These are phyloP conservation scores for Cladosporium sp. DNA, from an alignment of 2,329 filamentous ascomycete genomes.

Conservation along the genomic window DNA sequence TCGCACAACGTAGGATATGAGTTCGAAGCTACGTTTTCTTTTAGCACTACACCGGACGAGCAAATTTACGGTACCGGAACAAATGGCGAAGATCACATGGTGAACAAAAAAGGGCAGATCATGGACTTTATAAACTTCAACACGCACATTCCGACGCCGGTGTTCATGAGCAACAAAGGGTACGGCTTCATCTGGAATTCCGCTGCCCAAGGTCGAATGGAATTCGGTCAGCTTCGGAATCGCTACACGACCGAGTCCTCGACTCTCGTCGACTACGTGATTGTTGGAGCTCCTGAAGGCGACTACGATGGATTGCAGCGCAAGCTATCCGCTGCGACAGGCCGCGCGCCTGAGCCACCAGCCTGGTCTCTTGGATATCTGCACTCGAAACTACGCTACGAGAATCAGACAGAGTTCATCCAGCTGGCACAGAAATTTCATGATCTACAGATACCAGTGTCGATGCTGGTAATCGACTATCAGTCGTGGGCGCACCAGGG, in stretches of 20 bases:
- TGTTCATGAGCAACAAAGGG: conserved; percentile 27
- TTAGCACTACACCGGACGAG: conserved; percentile 30
- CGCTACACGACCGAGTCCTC: conserved; percentile 25
- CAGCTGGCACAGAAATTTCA: conserved; percentile 26
- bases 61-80: conserved; percentile 28
- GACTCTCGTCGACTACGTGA: conserved; percentile 28
- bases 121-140: conserved; percentile 31
- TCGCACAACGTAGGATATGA: conserved; percentile 29
- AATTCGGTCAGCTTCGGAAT: conserved; percentile 25
- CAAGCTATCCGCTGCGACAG: conserved; percentile 23
- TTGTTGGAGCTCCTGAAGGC: conserved; percentile 24
- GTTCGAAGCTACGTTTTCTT: conserved; percentile 33
- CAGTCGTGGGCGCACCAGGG: conserved; percentile 29
- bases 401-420: conserved; percentile 28
- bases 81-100: conserved; percentile 26
- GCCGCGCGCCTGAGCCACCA: conserved; percentile 26
- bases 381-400: conserved; percentile 29
- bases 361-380: conserved; percentile 28
- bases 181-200: conserved; percentile 31
- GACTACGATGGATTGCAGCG: conserved; percentile 28
- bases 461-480: conserved; percentile 29
- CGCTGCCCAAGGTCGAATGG: conserved; percentile 25
- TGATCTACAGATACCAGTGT: conserved; percentile 26
- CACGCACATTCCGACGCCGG: conserved; percentile 27
- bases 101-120: conserved; percentile 29